phyloP scores from a whole-genome alignment of 768 basidiomycete genomes.

The Auriscalpium vulgare region DNA sequence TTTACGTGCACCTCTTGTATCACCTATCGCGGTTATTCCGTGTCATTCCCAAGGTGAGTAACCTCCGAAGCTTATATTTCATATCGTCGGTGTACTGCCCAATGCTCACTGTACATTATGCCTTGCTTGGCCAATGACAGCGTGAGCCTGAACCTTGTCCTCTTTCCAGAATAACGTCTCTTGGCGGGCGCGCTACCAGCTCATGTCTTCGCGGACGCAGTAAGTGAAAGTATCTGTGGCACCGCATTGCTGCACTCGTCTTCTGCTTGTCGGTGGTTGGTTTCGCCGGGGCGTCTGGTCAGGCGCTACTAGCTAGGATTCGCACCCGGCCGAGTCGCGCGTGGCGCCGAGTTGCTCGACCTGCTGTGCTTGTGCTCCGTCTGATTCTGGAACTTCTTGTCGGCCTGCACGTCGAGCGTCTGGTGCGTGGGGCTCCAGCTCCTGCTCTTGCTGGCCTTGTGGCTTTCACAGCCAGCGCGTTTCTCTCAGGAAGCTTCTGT shows the following conservation, averaged over 20 bases:
- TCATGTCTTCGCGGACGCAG: background rate
- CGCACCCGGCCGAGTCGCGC: background rate
- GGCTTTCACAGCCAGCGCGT: background rate
- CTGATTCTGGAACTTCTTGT: background rate
- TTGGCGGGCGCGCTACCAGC: background rate
- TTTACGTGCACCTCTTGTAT: background rate
- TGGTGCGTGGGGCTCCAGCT: background rate
- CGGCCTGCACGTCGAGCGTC: background rate
- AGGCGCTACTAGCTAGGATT: background rate
- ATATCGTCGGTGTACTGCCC: background rate
- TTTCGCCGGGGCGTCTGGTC: background rate
- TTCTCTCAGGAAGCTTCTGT: background rate
- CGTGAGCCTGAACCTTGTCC: slow-evolving; percentile 1
- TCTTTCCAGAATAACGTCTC: background rate
- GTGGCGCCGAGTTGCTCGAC: background rate
- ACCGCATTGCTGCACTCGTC: background rate
- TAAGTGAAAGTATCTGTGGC: background rate
- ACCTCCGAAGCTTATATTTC: background rate
- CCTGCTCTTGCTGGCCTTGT: background rate
- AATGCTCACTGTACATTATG: background rate
- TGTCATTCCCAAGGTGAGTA: background rate
- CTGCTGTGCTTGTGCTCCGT: background rate
- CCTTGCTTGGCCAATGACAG: background rate
- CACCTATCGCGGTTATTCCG: background rate
- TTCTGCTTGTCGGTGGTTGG: background rate